Evolutionary conservation across 768 basidiomycete genomes (phyloP), one percentile per base, ranked within the genome.

Genomic region (Amanita pseudoporphyria): DNA sequence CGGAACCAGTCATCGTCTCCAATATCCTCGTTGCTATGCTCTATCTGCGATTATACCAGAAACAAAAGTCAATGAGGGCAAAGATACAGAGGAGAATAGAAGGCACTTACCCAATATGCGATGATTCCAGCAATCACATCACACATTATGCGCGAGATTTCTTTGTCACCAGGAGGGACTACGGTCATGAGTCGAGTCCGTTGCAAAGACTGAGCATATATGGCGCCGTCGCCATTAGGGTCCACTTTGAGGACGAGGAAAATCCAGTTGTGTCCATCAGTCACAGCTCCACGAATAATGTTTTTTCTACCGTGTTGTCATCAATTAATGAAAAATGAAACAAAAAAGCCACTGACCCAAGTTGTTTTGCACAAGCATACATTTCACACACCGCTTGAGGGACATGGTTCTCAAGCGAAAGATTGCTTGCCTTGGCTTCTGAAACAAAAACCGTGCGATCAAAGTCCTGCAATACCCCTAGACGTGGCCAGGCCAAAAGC

Each of bases 181-280:
- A 30, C 42, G 37, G 45, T 52, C 24, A 22, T 35, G 19, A n/a
- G n/a, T n/a, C n/a, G n/a, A n/a, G n/a, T 47, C 9, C 19, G 24
- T 36, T 32, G 10, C 16, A 37, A 9, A 5, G 57, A 58, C 44
- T 48, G 36, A 18, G 36, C 33, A 41, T 54, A 56, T 21, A 43
- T 45, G 12, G 41, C 59, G 16, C 57, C 59, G 44, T 57, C 33
- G n/a, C 49, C 49, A 35, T 57, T 41, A 21, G 45, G 18, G 45
- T 58, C 45, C 47, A 60, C 38, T 35, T 45, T 44, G 46, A 58
- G 51, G 45, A 58, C 32, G 10, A 60, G 40, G 38, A 60, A 60
- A 40, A 58, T 56, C 59, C 56, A 58, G n/a, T 52, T 30, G 14
- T 57, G 53, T 5, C 57, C 57, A 51, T 56, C 45, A 44, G 54